phyloP scores from a whole-genome alignment of 2,329 filamentous ascomycete genomes.

The Nemania bipapillata region DNA sequence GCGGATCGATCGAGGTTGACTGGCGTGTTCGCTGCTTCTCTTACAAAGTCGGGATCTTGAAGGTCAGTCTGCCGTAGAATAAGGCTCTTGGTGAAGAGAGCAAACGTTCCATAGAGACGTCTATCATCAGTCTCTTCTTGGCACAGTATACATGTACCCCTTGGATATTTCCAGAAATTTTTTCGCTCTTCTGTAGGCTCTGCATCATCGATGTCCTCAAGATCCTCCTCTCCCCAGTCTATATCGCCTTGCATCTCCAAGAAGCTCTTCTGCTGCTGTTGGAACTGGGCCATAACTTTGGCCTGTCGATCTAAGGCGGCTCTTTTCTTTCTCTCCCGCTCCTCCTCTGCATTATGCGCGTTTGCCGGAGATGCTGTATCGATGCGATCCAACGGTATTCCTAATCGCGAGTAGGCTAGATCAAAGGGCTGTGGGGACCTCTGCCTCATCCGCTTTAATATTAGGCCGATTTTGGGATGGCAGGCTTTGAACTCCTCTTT shows the following conservation, averaged over 20 bases:
- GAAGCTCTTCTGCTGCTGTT: slow-evolving; percentile 96
- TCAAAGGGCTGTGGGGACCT: slow-evolving; percentile 80
- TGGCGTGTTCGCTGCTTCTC: slow-evolving; percentile 82
- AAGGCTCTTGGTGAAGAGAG: slow-evolving; percentile 84
- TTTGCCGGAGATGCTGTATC: slow-evolving; percentile 84
- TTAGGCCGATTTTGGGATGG: slow-evolving; percentile 83
- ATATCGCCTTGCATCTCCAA: slow-evolving; percentile 86
- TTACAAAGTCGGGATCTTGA: slow-evolving; percentile 81
- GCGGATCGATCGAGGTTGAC: slow-evolving; percentile 85
- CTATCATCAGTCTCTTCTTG: slow-evolving; percentile 95
- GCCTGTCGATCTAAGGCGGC: slow-evolving; percentile 90
- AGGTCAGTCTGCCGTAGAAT: slow-evolving; percentile 89
- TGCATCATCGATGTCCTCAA: slow-evolving; percentile 73
- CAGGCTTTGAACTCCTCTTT: slow-evolving; percentile 83
- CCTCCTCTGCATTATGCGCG: slow-evolving; percentile 72
- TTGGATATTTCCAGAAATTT: slow-evolving; percentile 88
- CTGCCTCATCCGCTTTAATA: slow-evolving; percentile 85
- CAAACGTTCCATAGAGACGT: slow-evolving; percentile 91
- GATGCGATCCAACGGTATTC: slow-evolving; percentile 78
- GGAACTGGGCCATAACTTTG: slow-evolving; percentile 96
- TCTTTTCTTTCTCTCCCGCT: slow-evolving; percentile 86
- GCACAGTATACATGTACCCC: slow-evolving; percentile 92
- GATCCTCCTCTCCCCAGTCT: slow-evolving; percentile 88
- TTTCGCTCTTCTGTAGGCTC: slow-evolving; percentile 71
- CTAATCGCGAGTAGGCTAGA: slow-evolving; percentile 70